phyloP scores from a whole-genome alignment of 495 filamentous ascomycete species.

The Hyaloscypha bicolor region DNA sequence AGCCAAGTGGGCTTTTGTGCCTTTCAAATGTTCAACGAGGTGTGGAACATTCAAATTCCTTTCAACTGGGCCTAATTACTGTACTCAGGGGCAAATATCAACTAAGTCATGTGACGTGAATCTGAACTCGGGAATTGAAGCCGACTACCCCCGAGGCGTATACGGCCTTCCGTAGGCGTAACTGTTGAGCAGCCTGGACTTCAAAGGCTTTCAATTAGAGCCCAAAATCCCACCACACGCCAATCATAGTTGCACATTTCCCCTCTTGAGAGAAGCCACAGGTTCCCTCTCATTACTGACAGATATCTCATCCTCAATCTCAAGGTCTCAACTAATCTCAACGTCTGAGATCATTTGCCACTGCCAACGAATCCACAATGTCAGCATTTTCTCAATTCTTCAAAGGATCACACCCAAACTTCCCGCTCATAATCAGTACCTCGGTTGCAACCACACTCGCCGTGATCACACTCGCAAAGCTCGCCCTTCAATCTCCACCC shows the following conservation, averaged over 20 bases:
- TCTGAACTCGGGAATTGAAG: background rate
- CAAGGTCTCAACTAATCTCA: background rate
- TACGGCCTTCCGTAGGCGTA: too few relatives aligned
- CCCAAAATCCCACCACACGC: too few relatives aligned
- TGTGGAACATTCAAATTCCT: too few relatives aligned
- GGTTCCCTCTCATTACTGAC: too few relatives aligned
- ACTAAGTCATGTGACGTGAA: background rate
- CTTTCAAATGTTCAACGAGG: too few relatives aligned
- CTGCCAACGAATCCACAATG: background rate
- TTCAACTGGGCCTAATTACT: background rate
- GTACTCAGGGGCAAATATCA: too few relatives aligned
- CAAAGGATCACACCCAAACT: background rate
- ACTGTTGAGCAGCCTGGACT: too few relatives aligned
- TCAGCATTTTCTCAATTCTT: background rate
- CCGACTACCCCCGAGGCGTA: background rate
- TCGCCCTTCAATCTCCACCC: conserved; percentile 2
- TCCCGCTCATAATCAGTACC: conserved; percentile 17
- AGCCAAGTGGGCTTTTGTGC: too few relatives aligned
- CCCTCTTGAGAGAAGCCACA: too few relatives aligned
- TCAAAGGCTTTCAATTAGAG: too few relatives aligned
- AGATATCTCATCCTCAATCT: background rate
- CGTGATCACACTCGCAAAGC: conserved; percentile 11
- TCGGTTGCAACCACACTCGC: conserved; percentile 13
- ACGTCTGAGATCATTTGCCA: background rate
- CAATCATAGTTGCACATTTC: too few relatives aligned